phyloP scores from a whole-genome alignment of 1,284 basidiomycete genomes.

The Cryptococcus neoformans region DNA sequence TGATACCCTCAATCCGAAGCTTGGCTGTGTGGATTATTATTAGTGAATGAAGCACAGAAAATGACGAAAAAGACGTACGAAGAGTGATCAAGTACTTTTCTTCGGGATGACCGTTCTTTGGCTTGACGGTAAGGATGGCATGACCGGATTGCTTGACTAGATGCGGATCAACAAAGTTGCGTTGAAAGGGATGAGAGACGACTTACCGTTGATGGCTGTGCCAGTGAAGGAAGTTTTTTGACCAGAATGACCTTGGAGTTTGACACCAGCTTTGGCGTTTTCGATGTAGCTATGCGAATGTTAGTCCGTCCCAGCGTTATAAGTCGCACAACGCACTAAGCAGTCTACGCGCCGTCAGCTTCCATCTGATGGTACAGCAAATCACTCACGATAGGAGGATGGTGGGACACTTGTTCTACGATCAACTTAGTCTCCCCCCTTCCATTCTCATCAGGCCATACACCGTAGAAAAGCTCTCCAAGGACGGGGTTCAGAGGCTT shows the following conservation, averaged over 20 bases:
- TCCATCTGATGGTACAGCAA: background rate
- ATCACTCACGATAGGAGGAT: constrained; percentile 67
- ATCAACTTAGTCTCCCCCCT: constrained; percentile 79
- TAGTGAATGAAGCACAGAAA: background rate
- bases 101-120: constrained; percentile 56
- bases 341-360: constrained; percentile 44
- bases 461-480: constrained; percentile 91
- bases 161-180: background rate
- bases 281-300: constrained; percentile 59
- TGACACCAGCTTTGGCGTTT: constrained; percentile 76
- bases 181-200: background rate
- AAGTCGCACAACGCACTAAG: constrained; percentile 52
- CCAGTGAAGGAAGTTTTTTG: constrained; percentile 81
- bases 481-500: constrained; percentile 96
- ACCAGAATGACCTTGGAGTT: constrained; percentile 84
- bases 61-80: constrained; percentile 49
- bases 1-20: constrained; percentile 59
- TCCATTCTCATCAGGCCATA: constrained; percentile 78
- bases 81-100: constrained; percentile 90
- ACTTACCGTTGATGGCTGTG: constrained; percentile 67
- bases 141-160: constrained; percentile 93
- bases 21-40: constrained; percentile 52
- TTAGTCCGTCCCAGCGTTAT: constrained; percentile 32
- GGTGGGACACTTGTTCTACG: constrained; percentile 97
- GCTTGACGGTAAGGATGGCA: constrained; percentile 71